These are phyloP conservation scores for Septoria linicola DNA, from an alignment of 2,329 filamentous ascomycete genomes.

Conservation along the genomic window DNA sequence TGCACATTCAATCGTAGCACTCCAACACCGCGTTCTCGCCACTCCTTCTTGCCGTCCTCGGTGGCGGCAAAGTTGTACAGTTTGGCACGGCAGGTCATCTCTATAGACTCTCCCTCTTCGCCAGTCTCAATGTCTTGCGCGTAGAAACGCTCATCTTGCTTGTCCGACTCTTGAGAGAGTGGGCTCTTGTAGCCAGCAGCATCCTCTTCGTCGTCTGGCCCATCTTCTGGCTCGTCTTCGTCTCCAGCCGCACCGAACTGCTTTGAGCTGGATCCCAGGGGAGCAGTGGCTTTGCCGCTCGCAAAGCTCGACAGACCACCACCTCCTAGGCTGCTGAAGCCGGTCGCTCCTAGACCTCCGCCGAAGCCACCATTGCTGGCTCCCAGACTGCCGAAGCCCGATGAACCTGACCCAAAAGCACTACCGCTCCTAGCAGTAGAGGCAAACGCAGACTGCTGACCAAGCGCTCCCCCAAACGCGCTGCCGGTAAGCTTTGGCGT, in stretches of 20 bases:
- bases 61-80: constrained; percentile 73
- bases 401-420: constrained; percentile 36
- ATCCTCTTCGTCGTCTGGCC: constrained; percentile 48
- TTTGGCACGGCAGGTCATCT: constrained; percentile 76
- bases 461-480: constrained; percentile 43
- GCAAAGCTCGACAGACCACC: constrained; percentile 67
- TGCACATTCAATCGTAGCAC: constrained; percentile 80
- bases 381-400: constrained; percentile 36
- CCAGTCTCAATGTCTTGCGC: constrained; percentile 77
- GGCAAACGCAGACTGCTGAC: constrained; percentile 36
- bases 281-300: constrained; percentile 46
- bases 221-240: constrained; percentile 52
- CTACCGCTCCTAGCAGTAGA: constrained; percentile 26
- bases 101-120: constrained; percentile 76
- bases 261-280: constrained; percentile 54
- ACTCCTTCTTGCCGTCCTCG: constrained; percentile 55
- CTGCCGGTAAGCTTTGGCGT: constrained; percentile 24
- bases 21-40: constrained; percentile 87
- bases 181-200: constrained; percentile 44
- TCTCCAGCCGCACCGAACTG: constrained; percentile 74
- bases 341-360: constrained; percentile 25
- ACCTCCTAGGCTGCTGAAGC: constrained; percentile 43
- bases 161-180: constrained; percentile 52
- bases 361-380: constrained; percentile 28
- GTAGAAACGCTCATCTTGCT: constrained; percentile 59